Evolutionary conservation across 371 early-diverging fungal species (phyloP), one percentile per base, ranked within the genome.

Genomic region (Mucor sp.): DNA sequence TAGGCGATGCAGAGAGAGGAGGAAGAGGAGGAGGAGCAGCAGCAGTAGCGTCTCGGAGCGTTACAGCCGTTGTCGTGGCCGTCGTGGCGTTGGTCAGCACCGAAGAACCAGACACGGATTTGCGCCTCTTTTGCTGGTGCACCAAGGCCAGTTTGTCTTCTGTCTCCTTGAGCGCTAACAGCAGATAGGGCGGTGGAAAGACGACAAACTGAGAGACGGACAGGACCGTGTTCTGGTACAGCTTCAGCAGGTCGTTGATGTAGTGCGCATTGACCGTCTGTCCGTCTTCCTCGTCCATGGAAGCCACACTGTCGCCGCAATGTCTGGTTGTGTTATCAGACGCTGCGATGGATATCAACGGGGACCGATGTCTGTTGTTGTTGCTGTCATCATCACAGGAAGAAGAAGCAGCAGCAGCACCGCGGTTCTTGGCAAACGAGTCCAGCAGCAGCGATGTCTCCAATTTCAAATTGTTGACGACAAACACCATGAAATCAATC

Each of bases 171-270:
- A 94, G 80, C 27, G 83, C 76, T 14, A 81, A 76, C 50, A 97
- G 75, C 15, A 94, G 69, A 74, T 93, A 95, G 2, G 98, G 98
- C 6, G 91, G 90, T 6, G 94, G 91, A 60, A 94, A 93, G 11
- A 75, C 74, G 15, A 97, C 94, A 74, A 89, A 87, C 3, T 95
- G 95, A 0, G 97, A 96, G 5, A 90, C 91, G 0, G 97, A 96
- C 14, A 97, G 74, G 19, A 94, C 86, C 4, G 88, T 91, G 35
- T 78, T 79, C 74, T 87, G 77, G 66, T 89, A 95, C 7, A 82
- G 83, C 47, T 75, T 47, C 1, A 85, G 43, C 27, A 79, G 66
- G 33, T 53, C 62, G 25, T 71, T 67, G 17, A 81, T 67, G 11
- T 69, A 62, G 28, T 69, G 61, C 2, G 32, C 39, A 41, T 41